Conservation (phyloP, 345 rosid species). For the Melaleuca alternifolia region DNA sequence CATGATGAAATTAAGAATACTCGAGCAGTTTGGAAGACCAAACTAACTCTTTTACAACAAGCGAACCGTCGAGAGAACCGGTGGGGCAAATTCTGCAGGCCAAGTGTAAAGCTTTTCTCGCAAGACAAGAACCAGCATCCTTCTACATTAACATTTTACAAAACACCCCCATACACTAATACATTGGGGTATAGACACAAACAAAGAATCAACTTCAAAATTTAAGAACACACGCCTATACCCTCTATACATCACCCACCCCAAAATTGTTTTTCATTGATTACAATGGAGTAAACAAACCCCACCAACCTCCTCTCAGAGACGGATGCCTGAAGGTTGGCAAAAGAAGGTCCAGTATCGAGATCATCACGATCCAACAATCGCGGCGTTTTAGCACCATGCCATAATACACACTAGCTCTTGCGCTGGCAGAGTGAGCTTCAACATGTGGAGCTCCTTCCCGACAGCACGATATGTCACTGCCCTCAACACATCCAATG, state of each 20-base stretch:
- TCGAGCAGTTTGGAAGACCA: not conserved
- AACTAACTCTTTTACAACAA: not conserved
- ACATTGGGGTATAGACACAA: slow-evolving; percentile 1
- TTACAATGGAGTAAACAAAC: slow-evolving; percentile 13
- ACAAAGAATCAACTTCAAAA: not conserved
- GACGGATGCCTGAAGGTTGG: slow-evolving; percentile 3
- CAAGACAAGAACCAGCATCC: not conserved
- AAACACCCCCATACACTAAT: not conserved
- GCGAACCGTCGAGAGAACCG: not conserved
- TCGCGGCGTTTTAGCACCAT: not conserved
- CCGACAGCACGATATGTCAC: not conserved
- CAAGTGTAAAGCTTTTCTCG: not conserved
- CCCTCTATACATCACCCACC: slow-evolving; percentile 30
- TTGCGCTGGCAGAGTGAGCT: not conserved
- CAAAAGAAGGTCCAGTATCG: not conserved
- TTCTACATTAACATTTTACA: not conserved
- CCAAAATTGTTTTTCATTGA: slow-evolving; percentile 26
- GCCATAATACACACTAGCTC: not conserved
- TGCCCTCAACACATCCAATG: not conserved
- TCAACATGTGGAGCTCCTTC: not conserved
- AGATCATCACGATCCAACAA: not conserved
- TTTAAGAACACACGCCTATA: slow-evolving; percentile 13
- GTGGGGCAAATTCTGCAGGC: not conserved
- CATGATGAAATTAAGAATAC: not conserved
- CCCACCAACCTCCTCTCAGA: slow-evolving; percentile 6